Percentiles rank a stretch among this genome's conserved stretches.
phyloP scores from a whole-genome alignment of 2,329 filamentous ascomycete species.

The Didymella arachidicola region DNA sequence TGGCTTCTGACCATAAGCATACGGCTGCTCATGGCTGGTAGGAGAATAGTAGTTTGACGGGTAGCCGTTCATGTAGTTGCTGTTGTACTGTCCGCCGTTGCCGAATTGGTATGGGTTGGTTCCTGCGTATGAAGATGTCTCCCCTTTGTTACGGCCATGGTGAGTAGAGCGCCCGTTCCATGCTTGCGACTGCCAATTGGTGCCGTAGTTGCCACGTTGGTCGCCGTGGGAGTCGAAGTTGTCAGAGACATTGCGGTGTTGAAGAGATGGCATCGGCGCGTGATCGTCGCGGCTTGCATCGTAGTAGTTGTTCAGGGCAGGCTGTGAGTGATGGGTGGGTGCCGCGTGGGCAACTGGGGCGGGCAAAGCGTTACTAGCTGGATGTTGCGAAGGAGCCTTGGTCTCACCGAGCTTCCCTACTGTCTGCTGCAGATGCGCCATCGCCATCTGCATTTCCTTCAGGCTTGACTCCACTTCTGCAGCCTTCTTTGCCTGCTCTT shows the following conservation, averaged over 20 bases:
- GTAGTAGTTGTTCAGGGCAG: constrained; percentile 32
- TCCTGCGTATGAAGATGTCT: constrained; percentile 27
- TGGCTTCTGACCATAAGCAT: constrained; percentile 25
- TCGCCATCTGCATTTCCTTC: constrained; percentile 36
- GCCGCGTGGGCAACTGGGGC: constrained; percentile 11
- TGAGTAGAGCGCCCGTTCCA: constrained; percentile 27
- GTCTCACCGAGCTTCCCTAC: constrained; percentile 28
- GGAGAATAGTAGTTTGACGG: constrained; percentile 26
- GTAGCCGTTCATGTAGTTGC: constrained; percentile 31
- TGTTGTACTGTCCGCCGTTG: constrained; percentile 26
- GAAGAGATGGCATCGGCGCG: constrained; percentile 21
- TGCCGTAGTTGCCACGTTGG: constrained; percentile 24
- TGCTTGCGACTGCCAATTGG: constrained; percentile 23
- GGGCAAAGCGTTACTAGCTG: constrained; percentile 6
- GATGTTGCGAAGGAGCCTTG: constrained; percentile 11
- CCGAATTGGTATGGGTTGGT: constrained; percentile 34
- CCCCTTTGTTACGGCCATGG: constrained; percentile 35
- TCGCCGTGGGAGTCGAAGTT: constrained; percentile 29
- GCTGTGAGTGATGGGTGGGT: constrained; percentile 35
- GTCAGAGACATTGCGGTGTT: constrained; percentile 21
- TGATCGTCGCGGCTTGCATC: constrained; percentile 25
- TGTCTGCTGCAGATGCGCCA: constrained; percentile 37
- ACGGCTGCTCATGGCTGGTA: constrained; percentile 29
- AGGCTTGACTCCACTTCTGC: constrained; percentile 35
- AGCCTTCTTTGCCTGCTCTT: constrained; percentile 37